A percentile compares a stretch with the other conserved stretches of the same genome.
phyloP scores from a whole-genome alignment of 2,329 filamentous ascomycete genomes.

The Diatrype stigma region DNA sequence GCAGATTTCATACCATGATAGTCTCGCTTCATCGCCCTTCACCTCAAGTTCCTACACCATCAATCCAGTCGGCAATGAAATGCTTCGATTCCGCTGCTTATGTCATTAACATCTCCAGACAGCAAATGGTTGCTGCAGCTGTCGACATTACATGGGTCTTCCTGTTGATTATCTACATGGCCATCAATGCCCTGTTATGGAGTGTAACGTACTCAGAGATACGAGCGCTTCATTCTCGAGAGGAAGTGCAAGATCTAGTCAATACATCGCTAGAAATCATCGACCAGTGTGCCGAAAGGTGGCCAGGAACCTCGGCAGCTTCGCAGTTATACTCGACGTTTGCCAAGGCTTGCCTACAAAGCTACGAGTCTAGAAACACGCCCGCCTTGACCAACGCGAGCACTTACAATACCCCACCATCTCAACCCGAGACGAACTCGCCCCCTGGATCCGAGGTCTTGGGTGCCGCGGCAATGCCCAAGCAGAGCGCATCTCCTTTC shows the following conservation, averaged over 20 bases:
- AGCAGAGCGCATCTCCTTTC: conserved; percentile 33
- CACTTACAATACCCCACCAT: conserved; percentile 40
- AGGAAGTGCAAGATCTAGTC: conserved; percentile 73
- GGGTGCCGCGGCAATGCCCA: conserved; percentile 29
- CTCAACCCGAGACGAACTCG: conserved; percentile 46
- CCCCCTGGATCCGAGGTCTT: conserved; percentile 40
- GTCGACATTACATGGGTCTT: conserved; percentile 95
- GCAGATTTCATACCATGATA: conserved; percentile 80
- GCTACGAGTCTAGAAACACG: conserved; percentile 64
- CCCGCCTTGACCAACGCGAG: conserved; percentile 29
- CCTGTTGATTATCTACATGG: conserved; percentile 83
- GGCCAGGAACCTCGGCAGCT: conserved; percentile 85
- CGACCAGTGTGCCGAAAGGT: conserved; percentile 74
- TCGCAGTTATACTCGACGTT: conserved; percentile 84
- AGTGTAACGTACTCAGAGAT: conserved; percentile 83
- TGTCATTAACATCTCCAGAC: conserved; percentile 76
- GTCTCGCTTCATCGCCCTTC: conserved; percentile 86
- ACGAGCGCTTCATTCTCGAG: conserved; percentile 64
- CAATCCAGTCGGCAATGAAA: conserved; percentile 68
- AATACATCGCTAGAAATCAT: conserved; percentile 74
- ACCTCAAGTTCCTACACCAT: conserved; percentile 85
- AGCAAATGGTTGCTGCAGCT: conserved; percentile 70
- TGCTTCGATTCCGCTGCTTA: conserved; percentile 81
- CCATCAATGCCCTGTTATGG: conserved; percentile 89
- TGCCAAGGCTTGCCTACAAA: conserved; percentile 79